These are phyloP conservation scores for Lactarius psammicola DNA, from an alignment of 768 basidiomycete genomes.

Conservation along the genomic window DNA sequence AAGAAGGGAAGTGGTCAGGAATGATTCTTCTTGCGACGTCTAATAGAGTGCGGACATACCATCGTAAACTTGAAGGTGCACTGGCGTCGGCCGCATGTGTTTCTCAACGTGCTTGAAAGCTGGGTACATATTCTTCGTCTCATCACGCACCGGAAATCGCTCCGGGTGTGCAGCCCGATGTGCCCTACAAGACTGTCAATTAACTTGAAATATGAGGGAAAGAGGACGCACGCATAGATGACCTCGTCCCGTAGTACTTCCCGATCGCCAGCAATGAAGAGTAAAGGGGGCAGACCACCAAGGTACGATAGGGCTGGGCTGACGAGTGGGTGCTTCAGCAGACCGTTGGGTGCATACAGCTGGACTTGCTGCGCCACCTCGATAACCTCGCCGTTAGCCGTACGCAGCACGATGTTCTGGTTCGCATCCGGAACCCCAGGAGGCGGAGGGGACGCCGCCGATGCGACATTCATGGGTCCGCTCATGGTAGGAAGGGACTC, in stretches of 20 bases:
- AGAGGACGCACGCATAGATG: slow-evolving; percentile 68
- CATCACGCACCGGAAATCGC: slow-evolving; percentile 52
- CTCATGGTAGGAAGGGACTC: slow-evolving; percentile 31
- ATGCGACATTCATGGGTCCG: slow-evolving; percentile 48
- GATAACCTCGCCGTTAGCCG: slow-evolving; percentile 51
- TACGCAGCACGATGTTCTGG: slow-evolving; percentile 47
- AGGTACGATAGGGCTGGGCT: slow-evolving; percentile 80
- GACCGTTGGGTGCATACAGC: slow-evolving; percentile 77
- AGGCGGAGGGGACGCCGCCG: slow-evolving; percentile 45
- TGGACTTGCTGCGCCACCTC: slow-evolving; percentile 73
- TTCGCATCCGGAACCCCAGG: slow-evolving; percentile 36
- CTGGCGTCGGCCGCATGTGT: slow-evolving; percentile 61
- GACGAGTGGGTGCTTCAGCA: slow-evolving; percentile 77
- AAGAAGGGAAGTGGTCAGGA: neutral
- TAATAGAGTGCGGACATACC: slow-evolving; percentile 42
- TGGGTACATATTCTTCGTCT: slow-evolving; percentile 54
- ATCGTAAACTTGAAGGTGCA: slow-evolving; percentile 93
- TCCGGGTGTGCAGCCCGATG: slow-evolving; percentile 90
- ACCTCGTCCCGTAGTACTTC: slow-evolving; percentile 93
- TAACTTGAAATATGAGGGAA: neutral
- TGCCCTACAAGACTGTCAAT: slow-evolving; percentile 47
- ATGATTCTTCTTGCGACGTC: slow-evolving; percentile 17
- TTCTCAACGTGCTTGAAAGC: slow-evolving; percentile 53
- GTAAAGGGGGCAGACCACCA: slow-evolving; percentile 85
- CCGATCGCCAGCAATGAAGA: slow-evolving; percentile 83